phyloP scores from a whole-genome alignment of 163 green algal genomes.

The Scenedesmus sp. region DNA sequence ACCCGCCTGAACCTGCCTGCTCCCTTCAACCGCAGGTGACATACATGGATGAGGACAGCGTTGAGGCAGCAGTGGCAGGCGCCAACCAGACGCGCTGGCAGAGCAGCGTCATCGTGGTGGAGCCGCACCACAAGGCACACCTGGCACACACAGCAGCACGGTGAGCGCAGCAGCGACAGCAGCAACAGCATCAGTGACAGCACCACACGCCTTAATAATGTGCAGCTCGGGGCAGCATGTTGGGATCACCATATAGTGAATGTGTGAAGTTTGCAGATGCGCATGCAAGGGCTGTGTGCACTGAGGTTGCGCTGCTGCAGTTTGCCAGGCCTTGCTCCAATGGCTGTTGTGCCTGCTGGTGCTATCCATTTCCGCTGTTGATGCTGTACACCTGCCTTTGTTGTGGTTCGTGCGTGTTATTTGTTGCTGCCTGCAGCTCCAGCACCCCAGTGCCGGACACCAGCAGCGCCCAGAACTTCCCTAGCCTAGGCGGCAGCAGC shows the following conservation, averaged over 20 bases:
- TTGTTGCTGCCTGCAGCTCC: background rate
- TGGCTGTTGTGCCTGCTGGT: background rate
- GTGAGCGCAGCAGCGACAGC: background rate
- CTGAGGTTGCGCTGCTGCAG: background rate
- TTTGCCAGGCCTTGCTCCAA: background rate
- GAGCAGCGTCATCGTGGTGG: constrained; percentile 13
- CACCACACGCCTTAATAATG: no score
- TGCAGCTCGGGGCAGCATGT: no score
- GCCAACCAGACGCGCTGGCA: constrained; percentile 23
- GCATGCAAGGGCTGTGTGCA: background rate
- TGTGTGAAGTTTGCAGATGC: background rate
- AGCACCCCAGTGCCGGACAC: background rate
- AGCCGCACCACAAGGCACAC: constrained; percentile 37
- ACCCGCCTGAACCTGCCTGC: background rate
- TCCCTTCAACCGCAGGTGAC: background rate
- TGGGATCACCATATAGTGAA: no score
- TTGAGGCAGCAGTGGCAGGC: background rate
- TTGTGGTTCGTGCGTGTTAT: background rate
- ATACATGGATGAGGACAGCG: constrained; percentile 31
- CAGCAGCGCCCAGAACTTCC: background rate
- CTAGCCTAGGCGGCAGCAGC: background rate
- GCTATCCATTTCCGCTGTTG: background rate
- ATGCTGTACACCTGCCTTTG: background rate
- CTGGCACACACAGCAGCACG: constrained; percentile 1
- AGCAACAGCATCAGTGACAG: background rate